Evolutionary conservation across 805 yeast species (phyloP).

Genomic region (Monosporozyma unispora): DNA sequence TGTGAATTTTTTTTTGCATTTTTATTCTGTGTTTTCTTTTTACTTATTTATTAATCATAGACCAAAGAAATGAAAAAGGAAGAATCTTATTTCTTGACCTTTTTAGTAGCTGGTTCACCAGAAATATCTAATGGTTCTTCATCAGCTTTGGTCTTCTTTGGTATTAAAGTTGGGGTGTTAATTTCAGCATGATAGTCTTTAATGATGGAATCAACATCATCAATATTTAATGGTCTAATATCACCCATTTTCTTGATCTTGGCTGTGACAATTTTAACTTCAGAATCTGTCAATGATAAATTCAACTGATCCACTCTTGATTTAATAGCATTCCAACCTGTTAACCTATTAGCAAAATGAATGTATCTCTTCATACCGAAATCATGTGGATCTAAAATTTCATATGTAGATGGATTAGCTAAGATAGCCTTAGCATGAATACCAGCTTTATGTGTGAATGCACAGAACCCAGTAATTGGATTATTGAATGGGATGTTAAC

Average conservation of each 20-base stretch:
- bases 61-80: not conserved
- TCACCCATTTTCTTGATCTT: conserved; percentile 94
- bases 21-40: not conserved
- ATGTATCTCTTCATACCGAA: conserved; percentile 94
- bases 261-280: conserved; percentile 87
- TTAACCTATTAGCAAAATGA: conserved; percentile 94
- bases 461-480: conserved; percentile 99
- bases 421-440: conserved; percentile 97
- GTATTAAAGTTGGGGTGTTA: conserved; percentile 41
- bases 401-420: conserved; percentile 98
- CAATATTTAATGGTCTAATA: conserved; percentile 86
- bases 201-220: conserved; percentile 94
- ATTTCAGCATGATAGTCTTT: conserved; percentile 83
- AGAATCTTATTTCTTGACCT: conserved; percentile 14
- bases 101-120: conserved; percentile 27
- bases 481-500: conserved; percentile 96
- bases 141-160: conserved; percentile 13
- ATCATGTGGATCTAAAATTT: conserved; percentile 88
- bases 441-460: conserved; percentile 98
- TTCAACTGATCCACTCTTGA: conserved; percentile 96
- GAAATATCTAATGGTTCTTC: conserved; percentile 5
- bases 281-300: conserved; percentile 80
- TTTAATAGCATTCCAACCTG: conserved; percentile 99
- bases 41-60: not conserved
- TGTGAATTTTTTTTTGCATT: not conserved